These are phyloP conservation scores for Melampsora abietis-canadensis DNA, from an alignment of 1,284 basidiomycete species.

Conservation along the genomic window DNA sequence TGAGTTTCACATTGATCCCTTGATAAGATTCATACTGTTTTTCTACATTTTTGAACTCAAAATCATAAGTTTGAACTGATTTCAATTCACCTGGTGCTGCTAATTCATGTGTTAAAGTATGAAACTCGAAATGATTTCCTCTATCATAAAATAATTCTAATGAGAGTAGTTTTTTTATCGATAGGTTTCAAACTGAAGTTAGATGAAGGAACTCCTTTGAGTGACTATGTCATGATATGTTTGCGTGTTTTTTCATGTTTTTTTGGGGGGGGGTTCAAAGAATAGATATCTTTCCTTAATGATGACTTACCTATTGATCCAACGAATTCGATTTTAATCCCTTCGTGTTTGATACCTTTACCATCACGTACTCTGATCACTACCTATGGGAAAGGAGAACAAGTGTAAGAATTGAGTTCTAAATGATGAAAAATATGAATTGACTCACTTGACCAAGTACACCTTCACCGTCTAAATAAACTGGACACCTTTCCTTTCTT, in stretches of 20 bases:
- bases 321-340: constrained; percentile 95
- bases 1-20: constrained; percentile 94
- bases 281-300: background rate
- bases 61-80: constrained; percentile 89
- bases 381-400: constrained; percentile 61
- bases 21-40: constrained; percentile 98
- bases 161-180: background rate
- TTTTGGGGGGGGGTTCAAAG: background rate
- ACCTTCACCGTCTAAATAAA: constrained; percentile 93
- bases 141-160: constrained; percentile 92
- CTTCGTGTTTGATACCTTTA: constrained; percentile 91
- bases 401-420: background rate
- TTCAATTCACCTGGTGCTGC: constrained; percentile 91
- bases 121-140: constrained; percentile 95
- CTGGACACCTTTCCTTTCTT: constrained; percentile 74
- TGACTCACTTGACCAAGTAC: constrained; percentile 71
- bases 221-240: background rate
- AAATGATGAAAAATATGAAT: background rate
- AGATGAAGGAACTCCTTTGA: constrained; percentile 10
- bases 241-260: constrained; percentile 8
- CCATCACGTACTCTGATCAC: constrained; percentile 86
- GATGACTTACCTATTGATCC: constrained; percentile 78
- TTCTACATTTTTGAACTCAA: constrained; percentile 97
- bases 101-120: constrained; percentile 89
- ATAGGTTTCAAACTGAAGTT: too few relatives aligned